Percentiles rank a stretch among this genome's conserved stretches.
phyloP scores from a whole-genome alignment of 1,284 basidiomycete genomes.

The Austroboletus novae-zelandiae region DNA sequence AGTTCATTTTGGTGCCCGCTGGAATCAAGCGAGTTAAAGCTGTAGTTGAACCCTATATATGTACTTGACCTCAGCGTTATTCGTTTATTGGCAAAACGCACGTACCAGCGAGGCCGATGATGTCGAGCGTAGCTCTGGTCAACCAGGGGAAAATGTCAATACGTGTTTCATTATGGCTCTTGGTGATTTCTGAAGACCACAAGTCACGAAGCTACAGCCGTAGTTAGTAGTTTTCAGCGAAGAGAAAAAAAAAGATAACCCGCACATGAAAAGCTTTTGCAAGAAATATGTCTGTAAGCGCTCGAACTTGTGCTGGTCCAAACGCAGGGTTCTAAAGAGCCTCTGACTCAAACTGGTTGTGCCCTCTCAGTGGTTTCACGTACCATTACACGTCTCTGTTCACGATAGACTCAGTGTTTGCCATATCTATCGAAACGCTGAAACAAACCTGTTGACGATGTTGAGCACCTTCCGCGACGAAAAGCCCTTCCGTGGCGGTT shows the following conservation, averaged over 20 bases:
- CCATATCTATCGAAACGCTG: neutral
- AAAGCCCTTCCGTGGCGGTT: constrained; percentile 9
- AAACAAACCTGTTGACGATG: constrained; percentile 29
- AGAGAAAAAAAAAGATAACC: neutral
- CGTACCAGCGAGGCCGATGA: constrained; percentile 65
- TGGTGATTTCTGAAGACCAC: constrained; percentile 35
- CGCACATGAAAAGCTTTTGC: constrained; percentile 49
- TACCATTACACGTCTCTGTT: constrained; percentile 24
- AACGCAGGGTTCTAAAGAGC: constrained; percentile 54
- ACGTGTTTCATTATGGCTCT: constrained; percentile 19
- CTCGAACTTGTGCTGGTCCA: constrained; percentile 50
- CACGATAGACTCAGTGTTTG: neutral
- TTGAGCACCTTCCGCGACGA: constrained; percentile 25
- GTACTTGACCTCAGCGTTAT: neutral
- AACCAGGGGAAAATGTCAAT: constrained; percentile 59
- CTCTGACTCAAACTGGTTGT: no score
- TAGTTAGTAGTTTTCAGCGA: neutral
- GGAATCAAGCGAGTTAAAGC: constrained; percentile 52
- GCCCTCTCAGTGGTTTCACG: no score
- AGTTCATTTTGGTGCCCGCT: constrained; percentile 44
- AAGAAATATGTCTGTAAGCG: constrained; percentile 42
- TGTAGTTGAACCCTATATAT: constrained; percentile 58
- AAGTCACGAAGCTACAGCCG: constrained; percentile 44
- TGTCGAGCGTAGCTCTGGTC: constrained; percentile 58
- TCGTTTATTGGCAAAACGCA: neutral